Evolutionary conservation across 2,329 filamentous ascomycete genomes (phyloP), one percentile per base, ranked within the genome.

Genomic region (Penicillium italicum): DNA sequence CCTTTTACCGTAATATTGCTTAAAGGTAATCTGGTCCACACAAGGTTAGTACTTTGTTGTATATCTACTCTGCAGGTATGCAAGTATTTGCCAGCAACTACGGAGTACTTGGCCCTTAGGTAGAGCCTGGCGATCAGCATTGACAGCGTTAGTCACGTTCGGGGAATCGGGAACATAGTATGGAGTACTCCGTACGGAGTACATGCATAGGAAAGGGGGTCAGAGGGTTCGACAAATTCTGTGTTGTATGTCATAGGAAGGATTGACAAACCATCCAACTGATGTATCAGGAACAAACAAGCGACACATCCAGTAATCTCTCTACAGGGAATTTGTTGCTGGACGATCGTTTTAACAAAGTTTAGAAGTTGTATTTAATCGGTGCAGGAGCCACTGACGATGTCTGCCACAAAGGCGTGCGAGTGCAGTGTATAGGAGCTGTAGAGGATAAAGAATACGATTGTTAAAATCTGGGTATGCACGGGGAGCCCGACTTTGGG

Each of bases 141-240:
- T 9, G 16, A 26, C 16, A 42, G 9, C 34, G n/a, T 37, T 18
- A n/a, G n/a, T 26, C 40, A 42, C 9, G 5, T 10, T 26, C 20
- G 30, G 28, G 42, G 42, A 22, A 14, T 22, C 33, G 28, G 42
- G 36, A 26, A 45, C 42, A 38, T 18, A n/a, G 36, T 26, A 28
- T 8, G 26, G 8, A 28, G 26, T 9, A 55, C 28, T 24, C 24
- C 24, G 24, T 24, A n/a, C n/a, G n/a, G 6, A 26, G 24, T 6
- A 55, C 28, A 43, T 51, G 50, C 26, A 37, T 51, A 20, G 31
- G 11, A 55, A 33, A 30, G 33, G 43, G 51, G 43, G n/a, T 24
- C 31, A 24, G 8, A 24, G 38, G 7, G 14, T 14, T 41, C 9
- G 8, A 26, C 8, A 20, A 22, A n/a, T 31, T 52, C 16, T 36